Base-by-base conservation (phyloP, 228 moss, liverwort and hornwort genomes). In the Sphagnum magellanicum region DNA sequence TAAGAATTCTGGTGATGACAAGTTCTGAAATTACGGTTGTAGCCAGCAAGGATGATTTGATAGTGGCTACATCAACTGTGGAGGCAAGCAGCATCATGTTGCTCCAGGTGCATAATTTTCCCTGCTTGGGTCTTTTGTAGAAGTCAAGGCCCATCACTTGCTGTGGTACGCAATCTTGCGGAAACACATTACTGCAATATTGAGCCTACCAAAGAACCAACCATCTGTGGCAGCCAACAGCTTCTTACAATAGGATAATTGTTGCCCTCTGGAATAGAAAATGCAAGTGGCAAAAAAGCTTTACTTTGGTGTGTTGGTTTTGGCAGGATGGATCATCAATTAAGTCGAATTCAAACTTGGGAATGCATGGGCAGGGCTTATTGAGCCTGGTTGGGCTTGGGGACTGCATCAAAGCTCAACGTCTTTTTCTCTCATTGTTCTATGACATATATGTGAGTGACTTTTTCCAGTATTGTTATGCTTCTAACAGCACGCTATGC, bases 301-400 rank as follows among this genome's bases (percentile, higher is more conserved):
- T 32, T 32, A 32, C 32, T 32, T 32, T 32, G 32, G 12, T 70
- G 0, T 72, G 61, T 68, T 58, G 65, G 50, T 10, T 77, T 59
- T 70, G 80, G 4, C 85, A 96, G 96, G 88, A 91, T 79, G 89
- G 93, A 63, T 96, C 93, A 10, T 80, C 90, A 68, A 91, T 96
- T 51, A 72, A 80, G 73, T 92, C 96, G 15, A 90, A 90, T 75
- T 89, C 89, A 48, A 91, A 96, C 73, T 74, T 96, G 71, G 96
- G 89, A 63, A 72, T 96, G 79, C 93, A 96, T 85, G 96, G 96
- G 48, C 96, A 96, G 89, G 96, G 96, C 49, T 80, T 93, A 61
- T 69, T 96, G 75, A 89, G 83, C 72, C 91, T 96, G 59, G 86
- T 74, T 71, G 92, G 89, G 64, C 72, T 75, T n/a, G 93, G 93